Conservation (phyloP, 768 basidiomycete genomes). For the Russula foetens region DNA sequence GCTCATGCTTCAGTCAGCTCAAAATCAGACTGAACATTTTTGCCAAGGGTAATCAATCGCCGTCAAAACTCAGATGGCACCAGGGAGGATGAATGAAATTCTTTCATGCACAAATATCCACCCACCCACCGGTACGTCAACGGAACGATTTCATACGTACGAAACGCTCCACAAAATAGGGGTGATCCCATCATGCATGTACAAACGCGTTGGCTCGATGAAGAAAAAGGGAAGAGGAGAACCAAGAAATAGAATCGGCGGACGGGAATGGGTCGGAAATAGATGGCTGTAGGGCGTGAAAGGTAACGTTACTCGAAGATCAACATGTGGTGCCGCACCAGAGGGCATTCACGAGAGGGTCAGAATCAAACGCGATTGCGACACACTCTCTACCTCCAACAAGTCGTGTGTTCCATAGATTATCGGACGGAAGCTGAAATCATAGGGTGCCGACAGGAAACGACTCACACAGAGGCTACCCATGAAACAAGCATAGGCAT, state of each 20-base stretch:
- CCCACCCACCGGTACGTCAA: too few relatives aligned
- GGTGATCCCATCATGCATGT: not conserved
- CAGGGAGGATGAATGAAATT: not conserved
- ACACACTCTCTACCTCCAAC: not conserved
- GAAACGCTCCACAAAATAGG: not conserved
- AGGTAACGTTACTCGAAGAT: constrained; percentile 1
- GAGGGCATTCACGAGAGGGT: not conserved
- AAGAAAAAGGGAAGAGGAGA: not conserved
- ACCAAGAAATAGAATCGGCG: not conserved
- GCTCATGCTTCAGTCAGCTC: not conserved
- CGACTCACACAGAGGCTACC: not conserved
- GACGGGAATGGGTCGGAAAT: not conserved
- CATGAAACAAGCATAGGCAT: constrained; percentile 1
- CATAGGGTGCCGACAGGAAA: constrained; percentile 18
- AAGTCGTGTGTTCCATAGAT: not conserved
- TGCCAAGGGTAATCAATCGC: not conserved
- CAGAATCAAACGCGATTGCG: not conserved
- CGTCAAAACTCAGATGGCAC: not conserved
- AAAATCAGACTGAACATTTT: too few relatives aligned
- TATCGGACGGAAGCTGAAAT: not conserved
- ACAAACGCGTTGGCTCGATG: not conserved
- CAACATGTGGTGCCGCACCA: not conserved
- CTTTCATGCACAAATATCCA: too few relatives aligned
- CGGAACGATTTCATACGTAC: not conserved
- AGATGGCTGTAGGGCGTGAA: not conserved